These are phyloP conservation scores for Daldinia caldariorum DNA, from an alignment of 495 filamentous ascomycete genomes.

Conservation along the genomic window DNA sequence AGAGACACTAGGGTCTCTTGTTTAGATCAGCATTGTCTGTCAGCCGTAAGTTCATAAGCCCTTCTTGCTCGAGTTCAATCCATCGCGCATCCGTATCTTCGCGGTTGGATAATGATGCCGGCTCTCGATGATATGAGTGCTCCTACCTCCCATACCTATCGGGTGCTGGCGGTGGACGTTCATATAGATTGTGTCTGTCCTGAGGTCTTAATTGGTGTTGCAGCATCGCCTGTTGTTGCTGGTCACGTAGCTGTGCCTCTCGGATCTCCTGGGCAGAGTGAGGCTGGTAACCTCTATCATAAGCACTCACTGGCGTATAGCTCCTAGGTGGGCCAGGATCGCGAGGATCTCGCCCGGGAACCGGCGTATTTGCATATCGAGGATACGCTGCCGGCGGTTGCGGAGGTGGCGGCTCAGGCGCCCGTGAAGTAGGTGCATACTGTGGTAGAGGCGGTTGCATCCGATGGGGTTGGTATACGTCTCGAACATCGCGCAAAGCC, in stretches of 20 bases:
- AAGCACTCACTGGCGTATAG: constrained; percentile 46
- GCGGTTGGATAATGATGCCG: neutral
- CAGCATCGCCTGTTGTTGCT: constrained; percentile 44
- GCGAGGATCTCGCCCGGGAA: constrained; percentile 47
- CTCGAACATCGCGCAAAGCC: constrained; percentile 46
- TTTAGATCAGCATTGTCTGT: neutral
- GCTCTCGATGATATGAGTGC: neutral
- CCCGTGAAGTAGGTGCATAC: constrained; percentile 48
- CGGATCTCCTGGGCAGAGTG: constrained; percentile 41
- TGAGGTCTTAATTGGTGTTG: constrained; percentile 51
- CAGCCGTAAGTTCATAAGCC: no score
- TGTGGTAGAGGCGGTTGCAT: constrained; percentile 45
- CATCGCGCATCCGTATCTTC: neutral
- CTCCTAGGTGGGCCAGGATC: constrained; percentile 46
- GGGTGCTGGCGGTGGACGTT: constrained; percentile 43
- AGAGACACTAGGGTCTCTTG: neutral
- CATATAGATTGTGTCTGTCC: constrained; percentile 44
- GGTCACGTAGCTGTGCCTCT: constrained; percentile 46
- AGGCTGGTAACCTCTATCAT: constrained; percentile 44
- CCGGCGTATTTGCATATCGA: constrained; percentile 47
- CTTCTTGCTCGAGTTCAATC: neutral
- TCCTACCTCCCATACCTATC: constrained; percentile 48
- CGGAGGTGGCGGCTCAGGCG: constrained; percentile 48
- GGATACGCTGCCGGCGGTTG: constrained; percentile 43
- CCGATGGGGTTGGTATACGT: constrained; percentile 47